Base-by-base conservation (phyloP, 1,284 basidiomycete genomes). In the Schizophyllum amplum region DNA sequence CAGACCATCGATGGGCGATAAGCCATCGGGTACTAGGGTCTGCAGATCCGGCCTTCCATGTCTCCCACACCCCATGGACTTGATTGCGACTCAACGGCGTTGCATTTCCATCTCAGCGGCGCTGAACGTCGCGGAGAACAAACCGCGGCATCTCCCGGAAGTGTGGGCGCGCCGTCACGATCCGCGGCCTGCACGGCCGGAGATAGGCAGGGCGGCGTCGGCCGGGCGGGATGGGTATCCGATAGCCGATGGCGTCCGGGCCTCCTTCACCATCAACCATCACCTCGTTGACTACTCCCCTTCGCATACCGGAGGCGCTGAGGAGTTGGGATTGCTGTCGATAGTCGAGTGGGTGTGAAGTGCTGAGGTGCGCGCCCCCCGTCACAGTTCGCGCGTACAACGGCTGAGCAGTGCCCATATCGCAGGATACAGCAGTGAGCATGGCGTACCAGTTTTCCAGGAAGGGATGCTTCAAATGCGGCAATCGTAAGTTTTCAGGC, bases 401-500 rank as follows among this genome's bases (percentile, higher is more conserved):
- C 17, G 33, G 17, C 33, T 9, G 13, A 42, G 33, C 33, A 17
- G 17, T 17, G 33, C 33, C 13, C 33, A 9, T n/a, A n/a, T n/a
- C 13, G 13, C 33, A 42, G 33, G 33, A 4, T 42, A 42, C 33
- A 42, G 33, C 33, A 42, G 33, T 17, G 33, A 42, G 33, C 33
- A 89, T 90, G 87, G 83, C 87, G 72, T 87, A 80, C 74, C 84
- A 86, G 70, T 84, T 84, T 75, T 83, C 83, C 60, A 86, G 83
- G 78, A 91, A 90, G 75, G 88, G 87, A 62, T 92, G 89, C 70
- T 92, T 87, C 76, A 92, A 92, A 78, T 90, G 88, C 69, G 88
- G 88, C 65, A 88, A 89, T 69, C 74, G 88, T 88, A 69, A 72
- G 87, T 84, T 59, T 50, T 56, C 58, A n/a, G 59, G 57, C 47